A percentile compares a stretch with the other conserved stretches of the same genome.
Conservation (phyloP, 306 rosid genomes). For the Rubus parviflorus region DNA sequence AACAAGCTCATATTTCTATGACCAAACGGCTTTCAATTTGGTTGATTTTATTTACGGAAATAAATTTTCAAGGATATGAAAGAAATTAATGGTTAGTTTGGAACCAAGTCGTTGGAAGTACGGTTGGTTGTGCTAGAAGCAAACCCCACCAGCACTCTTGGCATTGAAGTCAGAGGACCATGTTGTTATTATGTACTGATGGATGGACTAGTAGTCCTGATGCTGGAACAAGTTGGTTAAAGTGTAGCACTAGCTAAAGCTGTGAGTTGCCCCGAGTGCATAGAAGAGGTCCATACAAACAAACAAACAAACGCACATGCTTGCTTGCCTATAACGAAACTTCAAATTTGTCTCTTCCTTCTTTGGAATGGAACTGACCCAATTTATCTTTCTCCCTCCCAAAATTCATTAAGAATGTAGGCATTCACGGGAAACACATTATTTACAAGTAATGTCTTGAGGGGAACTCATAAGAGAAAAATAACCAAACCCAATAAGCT, state of each 20-base stretch:
- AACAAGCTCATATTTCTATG: too few relatives aligned
- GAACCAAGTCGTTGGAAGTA: neutral
- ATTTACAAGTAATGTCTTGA: too few relatives aligned
- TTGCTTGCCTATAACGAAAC: neutral
- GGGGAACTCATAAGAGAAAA: too few relatives aligned
- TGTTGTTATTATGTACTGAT: neutral
- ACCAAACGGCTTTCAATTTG: too few relatives aligned
- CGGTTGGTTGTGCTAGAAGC: neutral
- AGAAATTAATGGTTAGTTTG: neutral
- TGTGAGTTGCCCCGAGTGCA: neutral
- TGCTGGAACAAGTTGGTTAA: neutral
- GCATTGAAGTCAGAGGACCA: neutral
- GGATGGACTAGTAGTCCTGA: neutral
- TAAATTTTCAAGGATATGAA: too few relatives aligned
- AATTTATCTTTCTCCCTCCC: neutral
- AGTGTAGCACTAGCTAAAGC: neutral
- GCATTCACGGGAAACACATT: neutral
- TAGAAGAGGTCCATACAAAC: neutral
- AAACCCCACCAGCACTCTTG: neutral
- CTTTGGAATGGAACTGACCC: neutral
- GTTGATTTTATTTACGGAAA: too few relatives aligned
- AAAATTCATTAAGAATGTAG: neutral
- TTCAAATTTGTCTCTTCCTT: slow-evolving; percentile 1
- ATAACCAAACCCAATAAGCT: too few relatives aligned
- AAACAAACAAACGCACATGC: neutral